Percentiles rank a stretch among this genome's conserved stretches.
Conservation (phyloP, 1,284 basidiomycete genomes). For the Ganoderma multipileum region DNA sequence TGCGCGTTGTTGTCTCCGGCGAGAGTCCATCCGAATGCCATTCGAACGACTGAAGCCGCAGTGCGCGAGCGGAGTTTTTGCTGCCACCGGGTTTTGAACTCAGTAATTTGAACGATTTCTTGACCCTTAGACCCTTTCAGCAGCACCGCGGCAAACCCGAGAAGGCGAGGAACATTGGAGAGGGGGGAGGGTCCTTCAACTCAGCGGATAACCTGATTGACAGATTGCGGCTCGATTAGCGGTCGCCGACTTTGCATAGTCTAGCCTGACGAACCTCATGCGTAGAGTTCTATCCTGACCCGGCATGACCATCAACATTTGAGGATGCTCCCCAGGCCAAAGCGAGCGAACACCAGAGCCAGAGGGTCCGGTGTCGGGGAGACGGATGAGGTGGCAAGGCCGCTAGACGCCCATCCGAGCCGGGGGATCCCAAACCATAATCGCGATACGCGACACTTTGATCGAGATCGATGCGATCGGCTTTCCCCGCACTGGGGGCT, state of each 20-base stretch:
- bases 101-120: not conserved
- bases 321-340: not conserved
- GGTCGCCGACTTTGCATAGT: not conserved
- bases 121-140: too few relatives aligned
- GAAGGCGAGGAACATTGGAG: not conserved
- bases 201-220: conserved; percentile 12
- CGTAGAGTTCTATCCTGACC: not conserved
- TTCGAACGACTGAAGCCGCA: conserved; percentile 2
- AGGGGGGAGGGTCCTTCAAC: not conserved
- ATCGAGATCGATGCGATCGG: conserved; percentile 28
- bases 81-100: conserved; percentile 1
- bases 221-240: conserved; percentile 10
- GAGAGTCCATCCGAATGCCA: not conserved
- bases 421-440: conserved; percentile 15
- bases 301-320: too few relatives aligned
- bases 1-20: not conserved
- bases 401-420: not conserved
- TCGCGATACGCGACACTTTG: conserved; percentile 26
- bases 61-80: conserved; percentile 6
- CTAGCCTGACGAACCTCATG: not conserved
- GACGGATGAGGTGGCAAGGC: conserved; percentile 24
- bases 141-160: not conserved
- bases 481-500: conserved; percentile 20
- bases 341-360: not conserved
- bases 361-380: not conserved